These are phyloP conservation scores for Xylaria sp. DNA, from an alignment of 2,329 filamentous ascomycete species.

Conservation along the genomic window DNA sequence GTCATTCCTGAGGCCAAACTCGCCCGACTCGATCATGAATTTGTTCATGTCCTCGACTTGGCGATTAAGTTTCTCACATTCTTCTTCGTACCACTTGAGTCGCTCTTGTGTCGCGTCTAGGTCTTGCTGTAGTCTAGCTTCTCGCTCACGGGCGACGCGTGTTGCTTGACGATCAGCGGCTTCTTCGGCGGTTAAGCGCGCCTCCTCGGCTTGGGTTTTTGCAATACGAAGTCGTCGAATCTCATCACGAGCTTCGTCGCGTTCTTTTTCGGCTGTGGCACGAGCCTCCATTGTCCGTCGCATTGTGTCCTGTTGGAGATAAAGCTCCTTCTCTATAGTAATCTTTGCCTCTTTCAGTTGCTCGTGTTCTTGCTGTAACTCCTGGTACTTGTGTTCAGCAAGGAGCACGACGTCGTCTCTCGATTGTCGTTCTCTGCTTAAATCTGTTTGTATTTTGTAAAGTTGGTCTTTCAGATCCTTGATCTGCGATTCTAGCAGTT, in stretches of 20 bases:
- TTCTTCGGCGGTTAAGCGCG: constrained; percentile 80
- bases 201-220: constrained; percentile 84
- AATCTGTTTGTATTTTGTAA: constrained; percentile 82
- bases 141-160: constrained; percentile 77
- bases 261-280: constrained; percentile 79
- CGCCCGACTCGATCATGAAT: constrained; percentile 85
- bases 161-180: constrained; percentile 81
- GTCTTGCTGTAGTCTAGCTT: constrained; percentile 77
- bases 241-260: constrained; percentile 86
- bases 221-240: constrained; percentile 81
- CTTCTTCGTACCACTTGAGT: constrained; percentile 78
- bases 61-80: constrained; percentile 75
- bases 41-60: constrained; percentile 87
- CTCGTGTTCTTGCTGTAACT: constrained; percentile 83
- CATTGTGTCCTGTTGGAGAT: constrained; percentile 90
- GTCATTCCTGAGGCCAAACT: constrained; percentile 87
- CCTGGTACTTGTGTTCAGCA: constrained; percentile 83
- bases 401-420: constrained; percentile 92
- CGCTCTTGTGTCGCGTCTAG: constrained; percentile 79
- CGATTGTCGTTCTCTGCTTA: constrained; percentile 90
- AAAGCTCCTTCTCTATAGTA: constrained; percentile 96
- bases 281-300: constrained; percentile 84
- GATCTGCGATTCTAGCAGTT: constrained; percentile 84
- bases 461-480: constrained; percentile 85
- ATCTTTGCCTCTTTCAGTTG: constrained; percentile 93